These are phyloP conservation scores for Pilatotrama ljubarskyi DNA, from an alignment of 768 basidiomycete genomes.

Conservation along the genomic window DNA sequence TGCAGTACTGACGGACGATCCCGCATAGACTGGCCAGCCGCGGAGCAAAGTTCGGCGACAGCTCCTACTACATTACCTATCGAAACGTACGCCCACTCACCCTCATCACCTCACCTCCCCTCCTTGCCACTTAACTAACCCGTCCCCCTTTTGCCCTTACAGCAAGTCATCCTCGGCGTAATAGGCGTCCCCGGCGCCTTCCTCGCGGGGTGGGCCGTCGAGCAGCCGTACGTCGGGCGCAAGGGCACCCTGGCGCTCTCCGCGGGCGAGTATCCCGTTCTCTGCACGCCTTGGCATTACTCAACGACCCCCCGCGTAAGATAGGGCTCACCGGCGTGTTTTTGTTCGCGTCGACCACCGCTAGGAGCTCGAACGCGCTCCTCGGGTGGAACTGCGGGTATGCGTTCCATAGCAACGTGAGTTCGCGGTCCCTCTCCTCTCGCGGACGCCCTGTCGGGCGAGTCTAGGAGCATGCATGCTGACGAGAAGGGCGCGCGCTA, in stretches of 20 bases:
- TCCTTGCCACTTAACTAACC: background rate
- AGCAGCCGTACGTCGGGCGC: constrained; percentile 61
- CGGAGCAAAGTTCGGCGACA: constrained; percentile 38
- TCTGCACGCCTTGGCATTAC: constrained; percentile 31
- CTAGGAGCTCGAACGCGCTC: constrained; percentile 63
- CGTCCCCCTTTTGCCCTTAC: background rate
- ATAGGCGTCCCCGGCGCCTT: constrained; percentile 73
- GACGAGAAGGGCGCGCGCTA: constrained; percentile 24
- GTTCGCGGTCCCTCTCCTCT: background rate
- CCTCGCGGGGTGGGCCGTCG: constrained; percentile 70
- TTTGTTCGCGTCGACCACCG: constrained; percentile 75
- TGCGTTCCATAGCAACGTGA: constrained; percentile 32
- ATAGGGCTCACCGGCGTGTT: constrained; percentile 73
- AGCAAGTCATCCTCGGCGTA: constrained; percentile 71
- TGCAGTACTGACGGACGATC: background rate
- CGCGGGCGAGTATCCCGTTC: constrained; percentile 48
- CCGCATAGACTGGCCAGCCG: constrained; percentile 33
- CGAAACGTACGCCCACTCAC: constrained; percentile 34
- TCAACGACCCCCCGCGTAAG: constrained; percentile 48
- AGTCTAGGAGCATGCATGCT: constrained; percentile 6
- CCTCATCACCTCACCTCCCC: background rate
- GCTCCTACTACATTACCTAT: constrained; percentile 37
- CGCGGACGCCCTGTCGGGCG: background rate
- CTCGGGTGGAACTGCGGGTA: constrained; percentile 77
- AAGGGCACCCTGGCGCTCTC: constrained; percentile 66